Conservation (phyloP, 805 yeast species). For the Schwanniomyces sp. region DNA sequence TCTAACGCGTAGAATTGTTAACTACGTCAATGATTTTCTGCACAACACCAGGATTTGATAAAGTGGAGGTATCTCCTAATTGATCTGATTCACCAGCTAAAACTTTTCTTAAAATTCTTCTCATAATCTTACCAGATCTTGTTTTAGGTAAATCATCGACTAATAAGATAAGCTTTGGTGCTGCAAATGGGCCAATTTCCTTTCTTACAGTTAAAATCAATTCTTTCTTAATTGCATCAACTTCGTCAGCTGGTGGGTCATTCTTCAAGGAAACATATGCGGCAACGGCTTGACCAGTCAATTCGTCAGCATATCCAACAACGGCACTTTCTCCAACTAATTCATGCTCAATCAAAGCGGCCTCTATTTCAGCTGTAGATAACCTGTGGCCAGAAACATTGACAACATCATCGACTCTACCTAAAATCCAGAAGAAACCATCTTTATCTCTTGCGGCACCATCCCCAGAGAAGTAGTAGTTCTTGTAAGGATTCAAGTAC, state of each 20-base stretch:
- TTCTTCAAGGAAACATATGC: slow-evolving; percentile 87
- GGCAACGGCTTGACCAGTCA: slow-evolving; percentile 96
- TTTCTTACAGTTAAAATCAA: slow-evolving; percentile 86
- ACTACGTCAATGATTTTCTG: slow-evolving; percentile 72
- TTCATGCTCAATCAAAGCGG: slow-evolving; percentile 77
- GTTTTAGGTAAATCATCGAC: slow-evolving; percentile 97
- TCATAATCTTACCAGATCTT: slow-evolving; percentile 97
- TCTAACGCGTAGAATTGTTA: slow-evolving; percentile 22
- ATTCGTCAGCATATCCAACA: slow-evolving; percentile 90
- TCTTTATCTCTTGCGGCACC: slow-evolving; percentile 98
- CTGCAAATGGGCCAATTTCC: slow-evolving; percentile 92
- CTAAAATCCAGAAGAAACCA: slow-evolving; percentile 97
- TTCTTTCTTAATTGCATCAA: slow-evolving; percentile 65
- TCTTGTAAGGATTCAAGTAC: slow-evolving; percentile 89
- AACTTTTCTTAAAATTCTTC: slow-evolving; percentile 93
- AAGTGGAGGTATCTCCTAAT: slow-evolving; percentile 88
- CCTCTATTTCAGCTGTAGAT: slow-evolving; percentile 98
- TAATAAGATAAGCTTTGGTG: slow-evolving; percentile 83
- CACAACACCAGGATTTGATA: slow-evolving; percentile 84
- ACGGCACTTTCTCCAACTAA: slow-evolving; percentile 95
- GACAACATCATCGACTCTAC: slow-evolving; percentile 98
- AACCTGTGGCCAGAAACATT: slow-evolving; percentile 97
- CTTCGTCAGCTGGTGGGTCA: slow-evolving; percentile 41
- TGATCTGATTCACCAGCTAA: slow-evolving; percentile 90
- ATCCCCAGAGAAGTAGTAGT: slow-evolving; percentile 95